These are phyloP conservation scores for Circinella minor DNA, from an alignment of 371 early-diverging fungal species.

Conservation along the genomic window DNA sequence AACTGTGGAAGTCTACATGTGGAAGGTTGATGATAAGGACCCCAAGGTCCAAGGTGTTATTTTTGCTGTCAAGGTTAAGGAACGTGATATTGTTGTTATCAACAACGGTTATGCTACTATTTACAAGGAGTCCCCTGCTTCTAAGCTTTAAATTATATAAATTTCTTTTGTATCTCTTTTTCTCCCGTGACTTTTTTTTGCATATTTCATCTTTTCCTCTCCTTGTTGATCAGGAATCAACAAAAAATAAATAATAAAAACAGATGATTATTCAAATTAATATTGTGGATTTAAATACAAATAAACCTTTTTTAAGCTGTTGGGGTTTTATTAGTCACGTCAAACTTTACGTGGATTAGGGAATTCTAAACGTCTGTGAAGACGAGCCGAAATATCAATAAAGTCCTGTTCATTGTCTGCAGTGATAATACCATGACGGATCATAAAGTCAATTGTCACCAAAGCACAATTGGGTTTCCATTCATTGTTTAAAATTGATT, in stretches of 20 bases:
- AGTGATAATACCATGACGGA: conserved; percentile 75
- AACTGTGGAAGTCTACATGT: conserved; percentile 70
- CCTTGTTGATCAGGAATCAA: background rate
- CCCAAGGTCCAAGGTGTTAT: conserved; percentile 31
- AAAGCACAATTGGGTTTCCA: conserved; percentile 92
- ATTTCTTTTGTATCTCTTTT: too few species aligned
- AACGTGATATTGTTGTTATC: conserved; percentile 37
- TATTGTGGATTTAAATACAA: too few species aligned
- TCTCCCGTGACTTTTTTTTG: background rate
- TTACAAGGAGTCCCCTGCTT: conserved; percentile 29
- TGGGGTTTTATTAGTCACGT: background rate
- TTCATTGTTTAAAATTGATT: conserved; percentile 60
- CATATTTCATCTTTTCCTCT: background rate
- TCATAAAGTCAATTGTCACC: conserved; percentile 84
- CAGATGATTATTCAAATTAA: background rate
- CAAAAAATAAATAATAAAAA: background rate
- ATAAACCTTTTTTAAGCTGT: background rate
- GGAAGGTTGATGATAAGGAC: conserved; percentile 60
- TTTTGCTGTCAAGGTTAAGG: conserved; percentile 40
- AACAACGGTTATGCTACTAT: conserved; percentile 38
- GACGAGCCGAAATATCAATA: conserved; percentile 65
- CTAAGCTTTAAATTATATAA: conserved; percentile 37
- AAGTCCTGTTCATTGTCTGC: conserved; percentile 86
- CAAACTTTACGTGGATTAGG: conserved; percentile 60
- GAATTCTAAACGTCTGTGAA: conserved; percentile 71